Evolutionary conservation across 805 yeast species (phyloP).

Genomic region (Priceomyces haplophilus): DNA sequence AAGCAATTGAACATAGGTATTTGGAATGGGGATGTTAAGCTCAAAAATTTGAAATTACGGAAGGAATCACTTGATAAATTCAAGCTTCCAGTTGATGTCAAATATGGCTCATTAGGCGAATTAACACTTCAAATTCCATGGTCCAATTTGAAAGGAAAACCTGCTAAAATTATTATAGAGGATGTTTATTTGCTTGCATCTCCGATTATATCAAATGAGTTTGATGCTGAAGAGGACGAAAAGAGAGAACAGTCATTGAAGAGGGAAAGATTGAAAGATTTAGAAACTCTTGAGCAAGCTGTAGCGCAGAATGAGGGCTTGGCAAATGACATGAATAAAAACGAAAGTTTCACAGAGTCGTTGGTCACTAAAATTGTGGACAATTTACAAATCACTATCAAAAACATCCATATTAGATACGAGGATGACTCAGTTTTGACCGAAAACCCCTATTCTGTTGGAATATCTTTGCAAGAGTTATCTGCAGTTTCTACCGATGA

Average conservation of each 20-base stretch:
- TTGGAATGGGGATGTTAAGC: constrained; percentile 95
- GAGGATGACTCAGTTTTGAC: constrained; percentile 78
- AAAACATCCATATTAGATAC: constrained; percentile 86
- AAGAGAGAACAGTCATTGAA: constrained; percentile 62
- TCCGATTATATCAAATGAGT: constrained; percentile 61
- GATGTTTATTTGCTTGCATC: constrained; percentile 81
- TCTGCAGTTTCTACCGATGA: constrained; percentile 90
- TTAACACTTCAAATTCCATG: constrained; percentile 92
- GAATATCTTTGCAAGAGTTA: constrained; percentile 77
- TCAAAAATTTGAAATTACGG: constrained; percentile 72
- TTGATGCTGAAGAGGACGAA: constrained; percentile 54
- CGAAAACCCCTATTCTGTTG: constrained; percentile 74
- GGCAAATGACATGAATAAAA: constrained; percentile 43
- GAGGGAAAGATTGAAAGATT: constrained; percentile 59
- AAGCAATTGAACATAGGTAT: constrained; percentile 93
- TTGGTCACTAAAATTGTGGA: constrained; percentile 87
- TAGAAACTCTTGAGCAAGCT: constrained; percentile 61
- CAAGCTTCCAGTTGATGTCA: constrained; percentile 81
- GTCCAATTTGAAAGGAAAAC: constrained; percentile 90
- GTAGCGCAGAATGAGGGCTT: constrained; percentile 26
- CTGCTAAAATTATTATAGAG: constrained; percentile 83
- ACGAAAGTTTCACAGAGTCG: constrained; percentile 83
- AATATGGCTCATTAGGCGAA: constrained; percentile 86
- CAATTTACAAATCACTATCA: constrained; percentile 86
- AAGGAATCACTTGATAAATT: constrained; percentile 87